Evolutionary conservation across 805 yeast genomes (phyloP), one percentile per base, ranked within the genome.

Genomic region (Saccharomycopsis synnaedendra): DNA sequence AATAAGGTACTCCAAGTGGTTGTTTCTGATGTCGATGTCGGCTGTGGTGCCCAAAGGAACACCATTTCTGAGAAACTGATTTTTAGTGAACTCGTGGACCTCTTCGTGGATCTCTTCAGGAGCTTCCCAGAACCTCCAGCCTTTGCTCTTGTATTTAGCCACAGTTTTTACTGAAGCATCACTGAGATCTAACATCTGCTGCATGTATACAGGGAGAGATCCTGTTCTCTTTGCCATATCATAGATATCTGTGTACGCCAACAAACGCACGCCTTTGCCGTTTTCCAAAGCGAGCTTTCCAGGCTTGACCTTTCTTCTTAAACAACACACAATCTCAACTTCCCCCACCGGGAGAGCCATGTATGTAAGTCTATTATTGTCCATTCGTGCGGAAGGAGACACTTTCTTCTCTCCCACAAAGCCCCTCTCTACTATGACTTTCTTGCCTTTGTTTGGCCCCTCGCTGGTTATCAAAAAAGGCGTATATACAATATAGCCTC

Each of bases 1-100:
- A 27, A 87, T 78, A 58, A 93, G 67, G 62, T 93, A 93, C 62
- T 90, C 96, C 62, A 89, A 65, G 60, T 93, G 98, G 60, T 88
- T 87, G 62, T 93, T 93, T 52, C 83, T 79, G 60, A 86, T 74
- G 55, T 81, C 89, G 34, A 90, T 76, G 56, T 77, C 78, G n/a
- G 96, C 89, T 5, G 70, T 65, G 47, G 82, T 79, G 1, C 96
- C 98, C 7, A 93, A 62, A 7, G 98, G 98, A 5, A 90, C 90
- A 46, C 98, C 98, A 4, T 85, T 82, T 49, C 72, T 75, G 47
- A 78, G 66, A 58, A 84, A 79, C 62, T 85, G 85, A 49, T 67
- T 69, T 44, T 70, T 74, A 40, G 67, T 67, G 54, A 73, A 75
- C 51, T 75, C 80, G 8, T 44, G 47, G n/a, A 47, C 43, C 31